These are phyloP conservation scores for Buddleja alternifolia DNA, from an alignment of 257 asterid species.

Conservation along the genomic window DNA sequence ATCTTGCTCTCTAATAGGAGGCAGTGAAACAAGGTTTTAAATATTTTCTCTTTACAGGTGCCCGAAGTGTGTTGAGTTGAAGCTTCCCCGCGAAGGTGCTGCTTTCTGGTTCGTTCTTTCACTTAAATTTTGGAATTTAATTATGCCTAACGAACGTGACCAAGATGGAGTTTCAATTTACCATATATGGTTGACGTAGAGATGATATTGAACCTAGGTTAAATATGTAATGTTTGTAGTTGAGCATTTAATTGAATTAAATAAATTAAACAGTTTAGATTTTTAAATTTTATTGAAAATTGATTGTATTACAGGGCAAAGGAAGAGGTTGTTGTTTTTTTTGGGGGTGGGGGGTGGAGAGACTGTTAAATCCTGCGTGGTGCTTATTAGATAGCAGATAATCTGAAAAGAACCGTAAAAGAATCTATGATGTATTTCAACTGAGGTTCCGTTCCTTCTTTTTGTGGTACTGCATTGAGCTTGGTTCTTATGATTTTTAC, in stretches of 20 bases:
- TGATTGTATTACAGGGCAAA: background rate
- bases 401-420: background rate
- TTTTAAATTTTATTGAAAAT: background rate
- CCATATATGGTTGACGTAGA: too few species aligned
- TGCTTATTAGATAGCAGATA: background rate
- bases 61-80: constrained; percentile 87
- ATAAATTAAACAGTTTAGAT: background rate
- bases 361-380: background rate
- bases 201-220: background rate
- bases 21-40: constrained; percentile 1
- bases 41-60: constrained; percentile 54
- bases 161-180: background rate
- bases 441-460: background rate
- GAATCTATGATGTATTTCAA: background rate
- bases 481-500: constrained; percentile 14
- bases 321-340: too few species aligned
- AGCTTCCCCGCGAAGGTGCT: constrained; percentile 95
- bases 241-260: background rate
- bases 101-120: constrained; percentile 89
- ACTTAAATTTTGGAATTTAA: constrained; percentile 3
- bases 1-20: constrained; percentile 7
- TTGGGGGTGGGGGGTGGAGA: background rate
- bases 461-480: constrained; percentile 7
- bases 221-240: background rate
- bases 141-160: constrained; percentile 1